Conservation (phyloP, 257 asterid species). For the Solanum clarkiae region DNA sequence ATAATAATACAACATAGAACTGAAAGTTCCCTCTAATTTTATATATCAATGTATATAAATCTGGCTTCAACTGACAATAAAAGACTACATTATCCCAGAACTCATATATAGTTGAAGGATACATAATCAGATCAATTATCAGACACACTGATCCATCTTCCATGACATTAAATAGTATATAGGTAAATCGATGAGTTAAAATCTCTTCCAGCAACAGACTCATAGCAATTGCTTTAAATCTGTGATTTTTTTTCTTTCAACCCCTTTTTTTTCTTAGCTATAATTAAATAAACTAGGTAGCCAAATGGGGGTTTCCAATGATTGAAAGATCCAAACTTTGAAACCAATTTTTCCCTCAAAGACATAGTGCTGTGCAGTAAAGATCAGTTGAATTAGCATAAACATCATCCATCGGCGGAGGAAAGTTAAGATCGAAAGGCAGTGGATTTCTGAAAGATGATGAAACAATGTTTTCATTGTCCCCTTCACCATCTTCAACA, state of each 20-base stretch:
- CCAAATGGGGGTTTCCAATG: not conserved
- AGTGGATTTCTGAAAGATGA: constrained; percentile 26
- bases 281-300: not conserved
- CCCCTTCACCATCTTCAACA: constrained; percentile 32
- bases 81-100: not conserved
- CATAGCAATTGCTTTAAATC: not conserved
- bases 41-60: not conserved
- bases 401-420: constrained; percentile 10
- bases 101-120: not conserved
- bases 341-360: not conserved
- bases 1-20: not conserved
- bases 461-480: constrained; percentile 7
- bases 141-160: not conserved
- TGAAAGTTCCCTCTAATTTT: not conserved
- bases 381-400: not conserved
- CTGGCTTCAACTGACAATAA: not conserved
- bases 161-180: not conserved
- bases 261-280: not conserved
- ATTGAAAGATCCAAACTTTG: not conserved
- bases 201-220: constrained; percentile 1
- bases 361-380: not conserved
- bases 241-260: not conserved
- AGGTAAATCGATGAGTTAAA: not conserved
- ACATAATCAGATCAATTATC: not conserved
- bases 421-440: constrained; percentile 29